Base-by-base conservation (phyloP, 2,329 filamentous ascomycete genomes). In the Ophiostoma ulmi region DNA sequence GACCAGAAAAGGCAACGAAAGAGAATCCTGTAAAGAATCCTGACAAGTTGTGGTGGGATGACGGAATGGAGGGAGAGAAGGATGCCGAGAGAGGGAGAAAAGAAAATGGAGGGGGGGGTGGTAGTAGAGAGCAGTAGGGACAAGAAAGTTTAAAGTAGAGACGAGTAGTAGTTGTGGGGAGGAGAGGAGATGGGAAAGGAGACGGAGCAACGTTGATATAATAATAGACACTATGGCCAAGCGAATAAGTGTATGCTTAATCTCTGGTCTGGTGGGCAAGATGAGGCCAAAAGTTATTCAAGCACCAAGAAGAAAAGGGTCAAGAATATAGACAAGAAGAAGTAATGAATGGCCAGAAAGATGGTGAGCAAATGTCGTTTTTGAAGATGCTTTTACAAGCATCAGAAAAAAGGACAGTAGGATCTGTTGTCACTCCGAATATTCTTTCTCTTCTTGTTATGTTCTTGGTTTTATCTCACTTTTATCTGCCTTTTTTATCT, bases 51-150 rank as follows among this genome's bases (percentile, higher is more conserved):
- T 36, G 58, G 63, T 58, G 64, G 69, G 61, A 67, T 58, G 44
- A 58, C 39, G 69, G 69, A 70, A 70, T 70, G 58, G 70, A 68
- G 64, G 48, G 48, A 70, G 69, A 70, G 58, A 52, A 61, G 20
- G 58, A 63, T 44, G 26, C 36, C 31, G 65, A 70, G 69, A 67
- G 17, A 38, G 61, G 26, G 61, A 39, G 35, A 35, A 39, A 64
- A 36, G 17, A 17, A 38, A 17, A n/a, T n/a, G 14, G 63, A 26
- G 31, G 31, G 36, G 63, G 55, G 36, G 20, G 63, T 39, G 36
- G 17, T 63, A 44, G 70, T 48, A 41, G 41, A n/a, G 64, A 41
- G 64, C 20, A n/a, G 64, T 13, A 38, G 36, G n/a, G 63, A 64
- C 17, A 22, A 35, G 61, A 38, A 65, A 65, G 10, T 17, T 41